Percentiles rank a stretch among this genome's conserved stretches.
These are phyloP conservation scores for Apophysomyces trapeziformis DNA, from an alignment of 371 early-diverging fungal genomes.

Conservation along the genomic window DNA sequence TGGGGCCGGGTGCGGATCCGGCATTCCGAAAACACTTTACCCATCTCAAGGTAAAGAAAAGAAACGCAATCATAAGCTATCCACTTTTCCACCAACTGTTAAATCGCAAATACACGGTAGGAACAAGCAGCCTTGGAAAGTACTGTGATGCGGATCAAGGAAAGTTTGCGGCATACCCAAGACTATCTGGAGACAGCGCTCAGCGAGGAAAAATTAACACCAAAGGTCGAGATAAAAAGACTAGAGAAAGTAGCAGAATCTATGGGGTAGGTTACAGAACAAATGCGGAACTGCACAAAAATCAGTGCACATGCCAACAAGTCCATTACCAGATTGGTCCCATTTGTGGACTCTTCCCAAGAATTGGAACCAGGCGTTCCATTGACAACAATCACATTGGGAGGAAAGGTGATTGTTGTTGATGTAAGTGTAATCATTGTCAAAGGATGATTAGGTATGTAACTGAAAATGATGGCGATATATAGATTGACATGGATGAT, in stretches of 20 bases:
- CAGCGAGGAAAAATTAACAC: slow-evolving; percentile 48
- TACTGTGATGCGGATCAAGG: slow-evolving; percentile 52
- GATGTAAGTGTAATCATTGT: slow-evolving; percentile 44
- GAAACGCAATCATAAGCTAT: too few species aligned
- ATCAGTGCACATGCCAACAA: neutral
- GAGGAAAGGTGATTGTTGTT: slow-evolving; percentile 63
- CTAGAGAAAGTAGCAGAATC: slow-evolving; percentile 46
- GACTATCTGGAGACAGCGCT: slow-evolving; percentile 48
- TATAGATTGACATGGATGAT: slow-evolving; percentile 63
- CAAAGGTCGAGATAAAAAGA: slow-evolving; percentile 40
- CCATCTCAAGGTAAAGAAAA: slow-evolving; percentile 46
- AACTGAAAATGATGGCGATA: neutral
- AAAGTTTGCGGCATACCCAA: slow-evolving; percentile 46
- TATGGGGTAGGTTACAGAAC: slow-evolving; percentile 34
- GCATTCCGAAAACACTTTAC: slow-evolving; percentile 62
- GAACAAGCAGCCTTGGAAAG: slow-evolving; percentile 61
- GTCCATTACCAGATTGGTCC: slow-evolving; percentile 39
- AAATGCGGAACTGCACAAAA: neutral
- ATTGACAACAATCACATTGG: slow-evolving; percentile 59
- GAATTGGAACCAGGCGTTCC: slow-evolving; percentile 41
- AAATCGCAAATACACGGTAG: slow-evolving; percentile 15
- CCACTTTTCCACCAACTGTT: too few species aligned
- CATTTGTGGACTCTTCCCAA: slow-evolving; percentile 56
- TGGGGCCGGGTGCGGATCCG: slow-evolving; percentile 58
- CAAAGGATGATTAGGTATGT: neutral